phyloP scores from a whole-genome alignment of 805 yeast genomes.

The Millerozyma miso region DNA sequence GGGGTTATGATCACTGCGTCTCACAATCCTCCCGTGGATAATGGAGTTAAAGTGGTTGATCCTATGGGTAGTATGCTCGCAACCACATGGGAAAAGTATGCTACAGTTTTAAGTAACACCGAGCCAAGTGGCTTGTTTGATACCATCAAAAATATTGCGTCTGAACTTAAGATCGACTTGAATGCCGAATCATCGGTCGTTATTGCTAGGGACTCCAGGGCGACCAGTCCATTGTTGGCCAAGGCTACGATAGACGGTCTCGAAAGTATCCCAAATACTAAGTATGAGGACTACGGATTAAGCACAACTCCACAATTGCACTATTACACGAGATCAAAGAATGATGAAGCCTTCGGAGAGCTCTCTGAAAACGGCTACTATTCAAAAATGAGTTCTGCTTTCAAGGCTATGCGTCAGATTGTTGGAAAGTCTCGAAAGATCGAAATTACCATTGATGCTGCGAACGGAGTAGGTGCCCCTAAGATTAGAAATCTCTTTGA shows the following conservation, averaged over 20 bases:
- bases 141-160: slow-evolving; percentile 35
- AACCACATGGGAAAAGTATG: slow-evolving; percentile 76
- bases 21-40: slow-evolving; percentile 87
- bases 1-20: slow-evolving; percentile 98
- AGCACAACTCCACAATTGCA: slow-evolving; percentile 95
- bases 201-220: slow-evolving; percentile 86
- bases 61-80: slow-evolving; percentile 90
- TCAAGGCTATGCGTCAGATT: slow-evolving; percentile 38
- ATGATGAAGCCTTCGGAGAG: slow-evolving; percentile 61
- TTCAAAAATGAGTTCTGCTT: slow-evolving; percentile 53
- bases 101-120: slow-evolving; percentile 77
- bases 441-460: slow-evolving; percentile 73
- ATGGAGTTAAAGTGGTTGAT: slow-evolving; percentile 91
- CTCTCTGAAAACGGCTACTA: slow-evolving; percentile 69
- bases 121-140: slow-evolving; percentile 39
- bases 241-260: slow-evolving; percentile 61
- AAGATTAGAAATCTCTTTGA: slow-evolving; percentile 50
- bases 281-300: slow-evolving; percentile 54
- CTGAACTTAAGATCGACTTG: slow-evolving; percentile 44
- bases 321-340: slow-evolving; percentile 70
- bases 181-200: slow-evolving; percentile 44
- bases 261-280: slow-evolving; percentile 39
- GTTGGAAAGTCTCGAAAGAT: slow-evolving; percentile 23
- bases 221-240: slow-evolving; percentile 66
- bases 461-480: slow-evolving; percentile 96